Percentiles rank a stretch among this genome's conserved stretches.
phyloP scores from a whole-genome alignment of 2,329 filamentous ascomycete species.

The Trichophyton schoenleinii region DNA sequence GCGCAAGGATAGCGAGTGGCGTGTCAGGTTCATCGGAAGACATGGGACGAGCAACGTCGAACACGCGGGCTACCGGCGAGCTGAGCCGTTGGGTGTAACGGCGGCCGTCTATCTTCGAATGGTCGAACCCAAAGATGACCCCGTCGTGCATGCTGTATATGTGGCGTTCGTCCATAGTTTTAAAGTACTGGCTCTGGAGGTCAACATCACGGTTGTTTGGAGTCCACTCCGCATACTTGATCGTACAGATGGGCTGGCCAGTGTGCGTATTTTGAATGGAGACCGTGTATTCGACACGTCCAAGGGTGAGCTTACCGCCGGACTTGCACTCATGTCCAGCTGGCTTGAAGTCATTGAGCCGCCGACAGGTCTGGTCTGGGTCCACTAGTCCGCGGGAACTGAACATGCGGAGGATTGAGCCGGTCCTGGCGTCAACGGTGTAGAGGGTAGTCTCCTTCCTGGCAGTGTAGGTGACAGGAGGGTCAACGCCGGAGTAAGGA shows the following conservation, averaged over 20 bases:
- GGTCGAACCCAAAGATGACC: slow-evolving; percentile 66
- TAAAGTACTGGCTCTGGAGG: slow-evolving; percentile 66
- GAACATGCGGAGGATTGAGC: slow-evolving; percentile 71
- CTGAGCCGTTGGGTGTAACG: slow-evolving; percentile 58
- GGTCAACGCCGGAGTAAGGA: slow-evolving; percentile 62
- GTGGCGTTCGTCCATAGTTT: slow-evolving; percentile 75
- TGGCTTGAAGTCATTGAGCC: slow-evolving; percentile 48
- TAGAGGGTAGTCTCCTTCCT: slow-evolving; percentile 84
- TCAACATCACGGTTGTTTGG: slow-evolving; percentile 86
- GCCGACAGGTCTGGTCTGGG: slow-evolving; percentile 61
- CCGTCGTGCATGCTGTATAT: slow-evolving; percentile 81
- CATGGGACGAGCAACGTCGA: slow-evolving; percentile 69
- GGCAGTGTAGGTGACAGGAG: slow-evolving; percentile 75
- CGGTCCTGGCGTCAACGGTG: slow-evolving; percentile 76
- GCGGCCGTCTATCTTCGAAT: slow-evolving; percentile 43
- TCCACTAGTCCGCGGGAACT: slow-evolving; percentile 60
- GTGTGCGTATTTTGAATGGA: slow-evolving; percentile 64
- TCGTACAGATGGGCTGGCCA: slow-evolving; percentile 66
- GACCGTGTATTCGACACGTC: slow-evolving; percentile 80
- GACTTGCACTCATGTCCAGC: slow-evolving; percentile 62
- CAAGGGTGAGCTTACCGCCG: slow-evolving; percentile 67
- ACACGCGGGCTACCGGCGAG: slow-evolving; percentile 73
- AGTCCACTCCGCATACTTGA: slow-evolving; percentile 89
- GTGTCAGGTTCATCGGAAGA: slow-evolving; percentile 57
- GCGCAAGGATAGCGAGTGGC: slow-evolving; percentile 72